phyloP scores from a whole-genome alignment of 352 stramenopile genomes.

The Globisporangium splendens region DNA sequence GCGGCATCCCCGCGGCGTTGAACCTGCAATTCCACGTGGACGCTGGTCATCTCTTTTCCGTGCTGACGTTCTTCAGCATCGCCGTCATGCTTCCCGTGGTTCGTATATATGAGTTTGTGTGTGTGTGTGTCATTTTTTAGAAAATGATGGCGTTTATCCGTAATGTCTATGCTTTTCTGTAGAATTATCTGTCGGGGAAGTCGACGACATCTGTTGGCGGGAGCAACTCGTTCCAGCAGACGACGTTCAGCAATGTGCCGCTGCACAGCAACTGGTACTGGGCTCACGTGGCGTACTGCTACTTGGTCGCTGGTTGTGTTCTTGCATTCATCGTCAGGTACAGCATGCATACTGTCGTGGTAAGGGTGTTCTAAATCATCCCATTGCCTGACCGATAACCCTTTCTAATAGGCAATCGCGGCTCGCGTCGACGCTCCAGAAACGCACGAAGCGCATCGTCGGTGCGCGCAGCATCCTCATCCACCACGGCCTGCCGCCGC shows the following conservation, averaged over 20 bases:
- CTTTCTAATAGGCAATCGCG: constrained; percentile 35
- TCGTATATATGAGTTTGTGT: constrained; percentile 12
- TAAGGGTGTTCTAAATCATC: too few species aligned
- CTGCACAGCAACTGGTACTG: constrained; percentile 78
- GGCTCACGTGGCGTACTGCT: constrained; percentile 75
- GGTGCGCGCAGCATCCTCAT: constrained; percentile 72
- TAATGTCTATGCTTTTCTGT: constrained; percentile 8
- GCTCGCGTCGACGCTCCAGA: constrained; percentile 40
- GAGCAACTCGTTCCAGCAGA: constrained; percentile 60
- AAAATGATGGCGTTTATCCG: not conserved
- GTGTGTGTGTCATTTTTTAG: not conserved
- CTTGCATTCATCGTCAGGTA: constrained; percentile 37
- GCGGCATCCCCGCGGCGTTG: constrained; percentile 65
- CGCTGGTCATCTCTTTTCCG: constrained; percentile 52
- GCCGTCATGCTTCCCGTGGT: constrained; percentile 74
- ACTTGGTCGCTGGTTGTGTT: constrained; percentile 54
- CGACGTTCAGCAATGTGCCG: constrained; percentile 81
- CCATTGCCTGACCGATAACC: too few species aligned
- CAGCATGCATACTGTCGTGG: too few species aligned
- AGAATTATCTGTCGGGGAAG: constrained; percentile 74
- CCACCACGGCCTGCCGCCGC: constrained; percentile 45
- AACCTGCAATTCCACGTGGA: constrained; percentile 65
- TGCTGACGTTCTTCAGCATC: constrained; percentile 68
- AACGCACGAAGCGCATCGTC: constrained; percentile 61
- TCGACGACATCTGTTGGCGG: constrained; percentile 20